These are phyloP conservation scores for Hanseniaspora guilliermondii DNA, from an alignment of 805 yeast species.

Conservation along the genomic window DNA sequence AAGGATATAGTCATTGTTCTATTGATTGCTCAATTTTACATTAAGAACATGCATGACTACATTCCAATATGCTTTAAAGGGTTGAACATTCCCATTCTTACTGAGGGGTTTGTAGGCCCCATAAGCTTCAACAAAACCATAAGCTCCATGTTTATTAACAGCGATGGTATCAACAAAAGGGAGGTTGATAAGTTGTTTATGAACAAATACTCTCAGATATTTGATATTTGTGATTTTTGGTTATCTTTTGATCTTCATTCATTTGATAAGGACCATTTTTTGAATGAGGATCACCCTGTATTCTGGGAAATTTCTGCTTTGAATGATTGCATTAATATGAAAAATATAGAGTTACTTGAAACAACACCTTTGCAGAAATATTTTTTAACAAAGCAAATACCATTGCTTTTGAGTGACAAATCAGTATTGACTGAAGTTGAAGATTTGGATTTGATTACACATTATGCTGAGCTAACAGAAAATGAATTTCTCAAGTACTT, in stretches of 20 bases:
- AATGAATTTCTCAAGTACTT: constrained; percentile 7
- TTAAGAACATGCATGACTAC: background rate
- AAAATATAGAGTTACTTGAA: background rate
- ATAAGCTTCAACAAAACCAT: background rate
- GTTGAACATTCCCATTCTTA: background rate
- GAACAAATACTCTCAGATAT: background rate
- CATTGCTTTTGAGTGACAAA: background rate
- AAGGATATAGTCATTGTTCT: constrained; percentile 1
- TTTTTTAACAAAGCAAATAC: background rate
- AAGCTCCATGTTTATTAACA: background rate
- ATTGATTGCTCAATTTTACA: constrained; percentile 1
- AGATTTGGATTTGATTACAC: background rate
- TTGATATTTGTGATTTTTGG: constrained; percentile 11
- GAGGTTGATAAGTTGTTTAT: background rate
- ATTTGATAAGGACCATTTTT: background rate
- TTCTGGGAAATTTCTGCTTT: constrained; percentile 6
- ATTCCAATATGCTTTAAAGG: background rate
- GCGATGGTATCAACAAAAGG: background rate
- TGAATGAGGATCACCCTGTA: background rate
- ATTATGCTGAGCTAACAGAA: background rate
- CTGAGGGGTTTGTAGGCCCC: constrained; percentile 8
- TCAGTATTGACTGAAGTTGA: background rate
- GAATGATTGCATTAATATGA: background rate
- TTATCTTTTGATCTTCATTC: constrained; percentile 1
- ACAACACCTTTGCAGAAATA: background rate